Evolutionary conservation across 805 yeast genomes (phyloP).

Genomic region (Kuraishia hungarica): DNA sequence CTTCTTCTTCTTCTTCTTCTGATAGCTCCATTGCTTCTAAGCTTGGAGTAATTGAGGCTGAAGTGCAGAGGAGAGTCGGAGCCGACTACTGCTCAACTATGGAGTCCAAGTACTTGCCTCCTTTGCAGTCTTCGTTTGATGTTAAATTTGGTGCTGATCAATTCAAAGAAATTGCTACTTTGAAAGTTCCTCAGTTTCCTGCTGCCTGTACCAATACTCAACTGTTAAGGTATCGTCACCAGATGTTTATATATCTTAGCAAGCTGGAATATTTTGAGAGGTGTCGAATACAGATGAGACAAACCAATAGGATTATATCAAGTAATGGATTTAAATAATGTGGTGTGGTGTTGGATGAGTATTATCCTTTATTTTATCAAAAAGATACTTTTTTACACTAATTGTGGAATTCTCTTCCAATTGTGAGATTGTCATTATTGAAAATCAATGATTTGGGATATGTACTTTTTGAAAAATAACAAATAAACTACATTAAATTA

Average conservation of each 20-base stretch:
- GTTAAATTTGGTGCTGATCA: background rate
- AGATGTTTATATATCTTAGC: background rate
- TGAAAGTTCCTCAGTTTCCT: background rate
- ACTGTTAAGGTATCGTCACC: background rate
- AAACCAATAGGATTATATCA: background rate
- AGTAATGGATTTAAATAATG: too few species aligned
- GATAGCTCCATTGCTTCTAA: background rate
- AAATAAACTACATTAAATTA: too few species aligned
- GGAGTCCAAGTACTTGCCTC: background rate
- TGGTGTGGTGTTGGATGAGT: too few species aligned
- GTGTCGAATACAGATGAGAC: background rate
- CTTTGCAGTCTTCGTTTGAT: background rate
- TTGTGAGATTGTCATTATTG: too few species aligned
- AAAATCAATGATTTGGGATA: too few species aligned
- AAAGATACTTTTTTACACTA: too few species aligned
- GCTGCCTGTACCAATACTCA: background rate
- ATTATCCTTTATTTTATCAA: too few species aligned
- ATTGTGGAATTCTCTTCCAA: too few species aligned
- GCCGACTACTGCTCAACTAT: background rate
- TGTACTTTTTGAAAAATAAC: too few species aligned
- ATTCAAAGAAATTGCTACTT: background rate
- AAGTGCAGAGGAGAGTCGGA: background rate
- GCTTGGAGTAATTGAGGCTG: background rate
- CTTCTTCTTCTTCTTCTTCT: background rate
- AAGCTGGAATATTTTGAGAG: background rate